Percentiles rank a stretch among this genome's conserved stretches.
Conservation (phyloP, 2,329 filamentous ascomycete species). For the Alternaria panax region DNA sequence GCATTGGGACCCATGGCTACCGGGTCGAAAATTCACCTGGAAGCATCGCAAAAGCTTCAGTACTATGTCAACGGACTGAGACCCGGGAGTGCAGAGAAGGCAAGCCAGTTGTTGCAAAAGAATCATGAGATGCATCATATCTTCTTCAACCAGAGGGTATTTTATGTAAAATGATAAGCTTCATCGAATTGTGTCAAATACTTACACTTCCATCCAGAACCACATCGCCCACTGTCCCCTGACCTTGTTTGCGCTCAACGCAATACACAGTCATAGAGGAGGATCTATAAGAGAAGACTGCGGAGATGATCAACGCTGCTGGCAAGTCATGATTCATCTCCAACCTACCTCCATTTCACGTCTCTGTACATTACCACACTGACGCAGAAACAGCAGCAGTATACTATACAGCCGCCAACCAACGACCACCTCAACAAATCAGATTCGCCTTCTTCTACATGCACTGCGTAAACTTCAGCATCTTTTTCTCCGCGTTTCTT, state of each 20-base stretch:
- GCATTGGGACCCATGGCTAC: constrained; percentile 39
- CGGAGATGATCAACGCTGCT: constrained; percentile 74
- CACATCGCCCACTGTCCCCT: constrained; percentile 83
- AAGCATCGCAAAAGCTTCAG: constrained; percentile 53
- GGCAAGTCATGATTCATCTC: constrained; percentile 45
- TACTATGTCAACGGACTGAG: constrained; percentile 58
- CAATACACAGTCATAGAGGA: constrained; percentile 61
- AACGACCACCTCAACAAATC: constrained; percentile 60
- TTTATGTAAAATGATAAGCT: constrained; percentile 62
- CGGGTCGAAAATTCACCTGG: constrained; percentile 51
- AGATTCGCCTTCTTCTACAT: constrained; percentile 87
- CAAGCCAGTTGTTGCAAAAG: constrained; percentile 74
- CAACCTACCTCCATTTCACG: neutral
- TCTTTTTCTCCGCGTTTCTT: constrained; percentile 74
- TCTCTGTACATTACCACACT: neutral
- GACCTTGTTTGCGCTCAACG: constrained; percentile 77
- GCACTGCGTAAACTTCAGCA: constrained; percentile 78
- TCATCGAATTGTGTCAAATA: neutral
- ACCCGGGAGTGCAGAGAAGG: constrained; percentile 66
- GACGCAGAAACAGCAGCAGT: constrained; percentile 37
- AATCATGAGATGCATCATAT: constrained; percentile 80
- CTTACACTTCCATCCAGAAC: constrained; percentile 52
- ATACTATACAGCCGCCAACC: constrained; percentile 67
- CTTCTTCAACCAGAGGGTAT: constrained; percentile 78
- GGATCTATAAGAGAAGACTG: constrained; percentile 64